A percentile compares a stretch with the other conserved stretches of the same genome.
These are phyloP conservation scores for Rhodomyrtus tomentosa DNA, from an alignment of 345 rosid genomes.

Conservation along the genomic window DNA sequence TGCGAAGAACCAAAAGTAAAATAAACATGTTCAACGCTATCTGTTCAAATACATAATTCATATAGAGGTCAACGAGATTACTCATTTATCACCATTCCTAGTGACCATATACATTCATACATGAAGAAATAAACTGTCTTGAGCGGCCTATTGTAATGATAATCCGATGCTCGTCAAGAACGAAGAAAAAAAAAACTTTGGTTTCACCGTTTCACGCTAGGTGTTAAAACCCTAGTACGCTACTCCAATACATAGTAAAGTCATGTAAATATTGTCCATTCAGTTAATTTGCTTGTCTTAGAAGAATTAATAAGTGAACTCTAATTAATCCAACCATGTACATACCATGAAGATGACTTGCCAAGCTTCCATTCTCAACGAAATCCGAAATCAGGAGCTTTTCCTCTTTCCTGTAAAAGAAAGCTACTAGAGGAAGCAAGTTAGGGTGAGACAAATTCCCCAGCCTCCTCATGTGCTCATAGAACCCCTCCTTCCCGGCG, in stretches of 20 bases:
- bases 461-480: slow-evolving; percentile 55
- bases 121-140: background rate
- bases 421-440: slow-evolving; percentile 58
- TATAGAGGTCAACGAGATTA: background rate
- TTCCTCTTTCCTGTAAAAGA: slow-evolving; percentile 64
- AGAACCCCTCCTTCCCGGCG: slow-evolving; percentile 46
- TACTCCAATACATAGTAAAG: background rate
- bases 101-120: background rate
- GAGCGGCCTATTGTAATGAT: background rate
- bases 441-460: slow-evolving; percentile 66
- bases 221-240: too few species aligned
- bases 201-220: background rate
- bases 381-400: slow-evolving; percentile 70
- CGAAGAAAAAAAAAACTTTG: background rate
- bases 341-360: slow-evolving; percentile 69
- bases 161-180: background rate
- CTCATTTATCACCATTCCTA: background rate
- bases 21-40: background rate
- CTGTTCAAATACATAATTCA: background rate
- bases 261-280: background rate
- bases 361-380: slow-evolving; percentile 61
- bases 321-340: background rate
- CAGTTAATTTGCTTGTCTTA: background rate
- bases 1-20: background rate
- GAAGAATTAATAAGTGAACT: background rate